Evolutionary conservation across 164 flowering plant genomes (phyloP).

Genomic region (Nymphaea colorata): DNA sequence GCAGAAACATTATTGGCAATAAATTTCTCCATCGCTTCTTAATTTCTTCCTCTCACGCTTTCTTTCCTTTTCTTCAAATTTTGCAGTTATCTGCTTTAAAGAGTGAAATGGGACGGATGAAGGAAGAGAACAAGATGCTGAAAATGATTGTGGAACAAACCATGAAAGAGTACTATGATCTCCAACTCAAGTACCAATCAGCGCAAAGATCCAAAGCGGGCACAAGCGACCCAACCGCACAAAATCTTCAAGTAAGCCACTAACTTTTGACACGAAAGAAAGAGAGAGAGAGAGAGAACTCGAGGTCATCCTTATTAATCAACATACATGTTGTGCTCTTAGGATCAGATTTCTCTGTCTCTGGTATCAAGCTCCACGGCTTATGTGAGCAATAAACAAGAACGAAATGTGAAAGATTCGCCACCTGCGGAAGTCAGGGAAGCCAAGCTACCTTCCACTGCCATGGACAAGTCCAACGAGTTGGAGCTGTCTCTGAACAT

Average conservation of each 20-base stretch:
- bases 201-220: not conserved
- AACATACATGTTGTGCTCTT: not conserved
- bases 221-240: not conserved
- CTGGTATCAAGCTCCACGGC: not conserved
- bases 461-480: not conserved
- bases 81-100: slow-evolving; percentile 28
- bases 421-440: not conserved
- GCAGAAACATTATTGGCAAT: not conserved
- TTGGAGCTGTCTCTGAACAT: not conserved
- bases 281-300: too few relatives aligned
- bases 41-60: not conserved
- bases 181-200: slow-evolving; percentile 28
- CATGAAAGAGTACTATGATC: slow-evolving; percentile 47
- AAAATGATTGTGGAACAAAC: slow-evolving; percentile 51
- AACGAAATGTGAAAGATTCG: not conserved
- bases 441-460: not conserved
- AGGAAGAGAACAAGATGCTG: slow-evolving; percentile 53
- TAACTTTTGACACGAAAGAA: slow-evolving; percentile 30
- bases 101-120: slow-evolving; percentile 53
- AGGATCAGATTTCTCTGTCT: not conserved
- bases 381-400: not conserved
- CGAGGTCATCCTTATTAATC: not conserved
- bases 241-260: not conserved
- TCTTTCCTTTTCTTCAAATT: not conserved
- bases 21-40: not conserved